Percentiles rank a stretch among this genome's conserved stretches.
phyloP scores from a whole-genome alignment of 441 rosid species.

The Aquilaria agallochum region DNA sequence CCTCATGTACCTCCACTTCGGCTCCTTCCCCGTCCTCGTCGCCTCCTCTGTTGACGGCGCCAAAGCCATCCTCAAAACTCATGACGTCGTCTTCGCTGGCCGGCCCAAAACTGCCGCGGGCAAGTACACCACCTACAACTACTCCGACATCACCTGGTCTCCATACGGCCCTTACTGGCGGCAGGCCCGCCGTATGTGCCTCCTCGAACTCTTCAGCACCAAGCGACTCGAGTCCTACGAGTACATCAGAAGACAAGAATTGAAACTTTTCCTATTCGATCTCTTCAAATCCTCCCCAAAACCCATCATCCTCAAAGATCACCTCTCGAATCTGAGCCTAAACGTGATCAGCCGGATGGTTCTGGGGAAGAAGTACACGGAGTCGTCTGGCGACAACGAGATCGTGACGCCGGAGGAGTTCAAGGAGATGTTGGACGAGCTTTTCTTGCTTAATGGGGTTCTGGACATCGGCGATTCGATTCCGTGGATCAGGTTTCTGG shows the following conservation, averaged over 20 bases:
- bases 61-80: conserved; percentile 25
- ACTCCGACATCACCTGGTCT: conserved; percentile 38
- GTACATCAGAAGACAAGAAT: conserved; percentile 40
- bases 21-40: conserved; percentile 28
- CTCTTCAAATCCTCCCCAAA: conserved; percentile 12
- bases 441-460: conserved; percentile 53
- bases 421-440: conserved; percentile 60
- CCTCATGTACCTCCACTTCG: conserved; percentile 32
- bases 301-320: conserved; percentile 24
- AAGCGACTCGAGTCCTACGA: conserved; percentile 38
- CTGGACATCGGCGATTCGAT: conserved; percentile 44
- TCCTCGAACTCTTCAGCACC: conserved; percentile 30
- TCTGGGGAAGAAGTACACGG: conserved; percentile 39
- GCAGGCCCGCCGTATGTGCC: conserved; percentile 34
- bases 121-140: conserved; percentile 38
- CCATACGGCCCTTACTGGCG: conserved; percentile 47
- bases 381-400: conserved; percentile 7
- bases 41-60: conserved; percentile 38
- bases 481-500: conserved; percentile 33
- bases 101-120: conserved; percentile 35
- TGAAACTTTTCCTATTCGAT: conserved; percentile 10
- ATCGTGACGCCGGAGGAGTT: conserved; percentile 47
- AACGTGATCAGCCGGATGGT: conserved; percentile 44
- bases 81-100: conserved; percentile 27
- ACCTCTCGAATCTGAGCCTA: conserved; percentile 28